Conservation (phyloP, 2,329 filamentous ascomycete species). For the Talaromyces atroroseus region DNA sequence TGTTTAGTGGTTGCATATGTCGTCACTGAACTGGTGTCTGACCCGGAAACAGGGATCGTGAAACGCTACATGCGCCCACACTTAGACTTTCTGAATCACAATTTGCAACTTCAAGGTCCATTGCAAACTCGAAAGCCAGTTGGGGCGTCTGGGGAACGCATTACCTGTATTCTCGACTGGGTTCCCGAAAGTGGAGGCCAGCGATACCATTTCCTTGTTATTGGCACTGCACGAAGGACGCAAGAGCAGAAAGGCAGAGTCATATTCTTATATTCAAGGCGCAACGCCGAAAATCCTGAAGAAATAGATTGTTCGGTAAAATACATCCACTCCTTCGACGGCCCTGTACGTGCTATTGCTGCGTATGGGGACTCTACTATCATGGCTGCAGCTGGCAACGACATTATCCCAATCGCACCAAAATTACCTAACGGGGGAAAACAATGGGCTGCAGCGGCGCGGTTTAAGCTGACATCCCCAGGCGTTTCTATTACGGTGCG, state of each 20-base stretch:
- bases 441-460: slow-evolving; percentile 38
- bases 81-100: slow-evolving; percentile 33
- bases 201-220: slow-evolving; percentile 36
- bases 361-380: slow-evolving; percentile 41
- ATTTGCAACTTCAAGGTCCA: not conserved
- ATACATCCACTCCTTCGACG: slow-evolving; percentile 30
- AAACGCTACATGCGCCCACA: slow-evolving; percentile 29
- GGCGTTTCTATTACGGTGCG: slow-evolving; percentile 47
- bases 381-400: slow-evolving; percentile 42
- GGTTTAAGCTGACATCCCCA: slow-evolving; percentile 42
- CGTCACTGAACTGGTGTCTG: slow-evolving; percentile 17
- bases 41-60: slow-evolving; percentile 24
- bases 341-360: slow-evolving; percentile 52
- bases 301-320: slow-evolving; percentile 32
- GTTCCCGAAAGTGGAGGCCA: slow-evolving; percentile 29
- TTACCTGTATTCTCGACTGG: slow-evolving; percentile 40
- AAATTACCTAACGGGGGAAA: slow-evolving; percentile 31
- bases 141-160: slow-evolving; percentile 35
- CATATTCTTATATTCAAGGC: slow-evolving; percentile 33
- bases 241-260: slow-evolving; percentile 30
- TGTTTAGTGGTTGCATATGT: slow-evolving; percentile 48
- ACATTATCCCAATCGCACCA: slow-evolving; percentile 40
- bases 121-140: slow-evolving; percentile 23
- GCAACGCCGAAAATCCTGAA: slow-evolving; percentile 20
- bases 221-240: slow-evolving; percentile 33